Evolutionary conservation across 1,284 basidiomycete species (phyloP).

Genomic region (Cryptococcus sp.): DNA sequence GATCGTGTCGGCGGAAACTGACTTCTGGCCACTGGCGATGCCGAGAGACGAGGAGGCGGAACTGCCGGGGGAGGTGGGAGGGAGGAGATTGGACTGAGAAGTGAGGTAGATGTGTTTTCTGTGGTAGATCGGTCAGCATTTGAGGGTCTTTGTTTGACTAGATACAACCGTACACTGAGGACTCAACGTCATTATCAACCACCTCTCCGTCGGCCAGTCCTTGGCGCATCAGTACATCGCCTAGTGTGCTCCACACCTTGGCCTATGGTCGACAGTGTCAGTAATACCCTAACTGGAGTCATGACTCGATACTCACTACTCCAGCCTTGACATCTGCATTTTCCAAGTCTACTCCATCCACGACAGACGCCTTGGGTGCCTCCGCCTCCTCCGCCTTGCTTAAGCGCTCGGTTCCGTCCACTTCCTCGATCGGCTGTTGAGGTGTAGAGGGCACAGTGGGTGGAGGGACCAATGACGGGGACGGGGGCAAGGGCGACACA

Average conservation of each 20-base stretch:
- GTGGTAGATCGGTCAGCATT: too few relatives aligned
- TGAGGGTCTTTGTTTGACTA: too few relatives aligned
- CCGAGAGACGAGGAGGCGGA: conserved; percentile 18
- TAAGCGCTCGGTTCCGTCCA: conserved; percentile 9
- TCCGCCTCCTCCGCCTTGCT: not conserved
- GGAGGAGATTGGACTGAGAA: conserved; percentile 27
- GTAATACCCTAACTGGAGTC: not conserved
- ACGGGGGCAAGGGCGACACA: conserved; percentile 2
- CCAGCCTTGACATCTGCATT: conserved; percentile 22
- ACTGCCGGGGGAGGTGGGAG: conserved; percentile 32
- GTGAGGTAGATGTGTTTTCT: conserved; percentile 34
- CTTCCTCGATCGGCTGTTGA: not conserved
- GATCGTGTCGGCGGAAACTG: conserved; percentile 38
- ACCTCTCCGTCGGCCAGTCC: conserved; percentile 18
- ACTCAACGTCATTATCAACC: conserved; percentile 14
- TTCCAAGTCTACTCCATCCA: conserved; percentile 25
- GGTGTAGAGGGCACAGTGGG: not conserved
- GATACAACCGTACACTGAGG: conserved; percentile 30
- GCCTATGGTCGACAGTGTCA: conserved; percentile 19
- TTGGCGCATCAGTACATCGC: conserved; percentile 33
- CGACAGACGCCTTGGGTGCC: not conserved
- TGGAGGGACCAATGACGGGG: not conserved
- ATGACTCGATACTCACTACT: conserved; percentile 26
- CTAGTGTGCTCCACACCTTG: conserved; percentile 32
- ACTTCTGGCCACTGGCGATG: conserved; percentile 6